phyloP scores from a whole-genome alignment of 2,329 filamentous ascomycete genomes.

The Penicillium sp. region DNA sequence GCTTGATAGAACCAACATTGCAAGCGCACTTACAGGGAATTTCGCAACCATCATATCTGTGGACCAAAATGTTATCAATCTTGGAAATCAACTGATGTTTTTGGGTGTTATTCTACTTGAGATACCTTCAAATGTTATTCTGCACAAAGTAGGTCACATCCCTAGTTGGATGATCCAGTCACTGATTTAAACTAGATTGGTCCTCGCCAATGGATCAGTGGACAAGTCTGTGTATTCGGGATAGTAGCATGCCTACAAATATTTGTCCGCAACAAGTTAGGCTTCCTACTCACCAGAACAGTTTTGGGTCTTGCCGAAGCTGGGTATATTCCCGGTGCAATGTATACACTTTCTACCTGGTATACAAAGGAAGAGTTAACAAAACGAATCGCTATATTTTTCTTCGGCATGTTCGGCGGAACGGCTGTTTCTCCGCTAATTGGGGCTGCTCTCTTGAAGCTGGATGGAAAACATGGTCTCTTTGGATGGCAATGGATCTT shows the following conservation, averaged over 20 bases:
- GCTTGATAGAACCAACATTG: conserved; percentile 54
- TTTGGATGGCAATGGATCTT: conserved; percentile 55
- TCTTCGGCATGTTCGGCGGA: conserved; percentile 55
- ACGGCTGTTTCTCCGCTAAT: conserved; percentile 51
- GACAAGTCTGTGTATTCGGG: conserved; percentile 51
- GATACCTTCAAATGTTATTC: conserved; percentile 51
- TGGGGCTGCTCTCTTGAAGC: conserved; percentile 49
- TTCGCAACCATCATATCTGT: conserved; percentile 47
- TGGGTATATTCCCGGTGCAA: conserved; percentile 53
- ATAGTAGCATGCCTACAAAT: conserved; percentile 48
- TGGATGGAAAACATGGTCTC: conserved; percentile 44
- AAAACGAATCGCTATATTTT: conserved; percentile 51
- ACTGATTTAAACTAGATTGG: conserved; percentile 33
- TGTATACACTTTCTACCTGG: conserved; percentile 54
- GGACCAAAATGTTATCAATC: conserved; percentile 50
- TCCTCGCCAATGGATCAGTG: conserved; percentile 50
- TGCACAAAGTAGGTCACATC: conserved; percentile 19
- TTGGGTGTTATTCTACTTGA: conserved; percentile 51
- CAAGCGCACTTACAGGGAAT: conserved; percentile 51
- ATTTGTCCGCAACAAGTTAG: conserved; percentile 43
- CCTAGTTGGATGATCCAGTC: neutral
- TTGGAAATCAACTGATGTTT: conserved; percentile 56
- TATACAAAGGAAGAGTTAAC: conserved; percentile 49
- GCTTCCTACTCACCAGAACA: conserved; percentile 47
- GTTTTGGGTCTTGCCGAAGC: conserved; percentile 51